phyloP scores from a whole-genome alignment of 768 basidiomycete genomes.

The Naganishia vishniacii region DNA sequence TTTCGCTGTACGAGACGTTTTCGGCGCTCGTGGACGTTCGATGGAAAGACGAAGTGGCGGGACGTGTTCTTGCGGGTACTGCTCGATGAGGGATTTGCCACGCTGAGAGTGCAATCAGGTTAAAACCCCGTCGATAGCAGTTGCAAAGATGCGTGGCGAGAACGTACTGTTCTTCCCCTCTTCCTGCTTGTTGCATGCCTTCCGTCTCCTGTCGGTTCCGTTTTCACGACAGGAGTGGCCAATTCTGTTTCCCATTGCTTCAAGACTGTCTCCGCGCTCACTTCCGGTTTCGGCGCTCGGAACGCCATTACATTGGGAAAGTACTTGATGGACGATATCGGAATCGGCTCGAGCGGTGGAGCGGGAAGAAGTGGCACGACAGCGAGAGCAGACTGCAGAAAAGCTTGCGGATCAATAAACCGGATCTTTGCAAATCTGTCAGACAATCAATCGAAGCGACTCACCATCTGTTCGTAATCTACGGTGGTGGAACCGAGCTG shows the following conservation, averaged over 20 bases:
- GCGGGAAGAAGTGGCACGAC: constrained; percentile 1
- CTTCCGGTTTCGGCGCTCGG: constrained; percentile 20
- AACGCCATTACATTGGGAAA: constrained; percentile 27
- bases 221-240: background rate
- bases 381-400: constrained; percentile 10
- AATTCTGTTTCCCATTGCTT: constrained; percentile 18
- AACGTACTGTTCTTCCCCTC: background rate
- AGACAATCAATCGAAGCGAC: background rate
- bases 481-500: background rate
- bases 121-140: too few relatives aligned
- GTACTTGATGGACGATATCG: constrained; percentile 5
- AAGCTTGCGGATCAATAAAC: background rate
- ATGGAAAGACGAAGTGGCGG: constrained; percentile 6
- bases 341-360: constrained; percentile 16
- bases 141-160: too few relatives aligned
- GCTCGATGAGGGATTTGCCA: constrained; percentile 6
- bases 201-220: background rate
- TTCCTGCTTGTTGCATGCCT: background rate
- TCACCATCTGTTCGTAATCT: background rate
- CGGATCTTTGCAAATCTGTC: background rate
- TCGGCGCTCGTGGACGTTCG: background rate
- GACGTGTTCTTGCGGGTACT: constrained; percentile 12
- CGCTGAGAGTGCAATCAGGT: background rate
- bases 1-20: constrained; percentile 2
- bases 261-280: background rate